A percentile compares a stretch with the other conserved stretches of the same genome.
Evolutionary conservation across 176 grass and related monocot genomes (phyloP).

Genomic region (Coix lacrymajobi): DNA sequence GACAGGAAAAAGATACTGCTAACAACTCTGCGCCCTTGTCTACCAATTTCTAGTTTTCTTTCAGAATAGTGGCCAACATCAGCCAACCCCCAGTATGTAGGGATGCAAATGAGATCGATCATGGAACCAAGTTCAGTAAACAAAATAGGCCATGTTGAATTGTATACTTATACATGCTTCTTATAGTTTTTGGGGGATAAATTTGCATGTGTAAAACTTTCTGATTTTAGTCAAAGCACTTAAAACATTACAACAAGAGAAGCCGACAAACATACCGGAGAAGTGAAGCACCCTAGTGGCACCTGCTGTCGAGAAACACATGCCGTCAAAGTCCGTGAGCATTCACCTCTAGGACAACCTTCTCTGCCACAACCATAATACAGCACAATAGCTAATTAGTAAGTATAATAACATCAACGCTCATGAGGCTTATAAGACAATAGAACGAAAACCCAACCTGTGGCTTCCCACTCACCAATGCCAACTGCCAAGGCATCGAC

Average conservation of each 20-base stretch:
- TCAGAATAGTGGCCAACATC: too few species aligned
- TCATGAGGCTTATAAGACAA: too few species aligned
- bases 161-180: neutral
- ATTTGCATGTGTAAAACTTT: neutral
- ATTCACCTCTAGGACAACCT: slow-evolving; percentile 76
- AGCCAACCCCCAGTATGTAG: too few species aligned
- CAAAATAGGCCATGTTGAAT: neutral
- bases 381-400: neutral
- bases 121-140: neutral
- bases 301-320: slow-evolving; percentile 64
- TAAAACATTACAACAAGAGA: neutral
- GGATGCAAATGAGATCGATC: too few species aligned
- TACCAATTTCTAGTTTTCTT: too few species aligned
- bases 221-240: neutral
- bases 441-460: slow-evolving; percentile 34
- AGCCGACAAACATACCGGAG: slow-evolving; percentile 43
- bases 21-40: too few species aligned
- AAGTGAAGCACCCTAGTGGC: slow-evolving; percentile 91
- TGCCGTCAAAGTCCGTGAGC: slow-evolving; percentile 59
- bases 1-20: too few species aligned
- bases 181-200: neutral
- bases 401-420: too few species aligned
- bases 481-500: slow-evolving; percentile 4
- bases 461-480: slow-evolving; percentile 23
- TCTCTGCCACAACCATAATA: slow-evolving; percentile 40